Percentiles rank a stretch among this genome's conserved stretches.
Conservation (phyloP, 345 rosid species). For the Eucalyptus paniculata region DNA sequence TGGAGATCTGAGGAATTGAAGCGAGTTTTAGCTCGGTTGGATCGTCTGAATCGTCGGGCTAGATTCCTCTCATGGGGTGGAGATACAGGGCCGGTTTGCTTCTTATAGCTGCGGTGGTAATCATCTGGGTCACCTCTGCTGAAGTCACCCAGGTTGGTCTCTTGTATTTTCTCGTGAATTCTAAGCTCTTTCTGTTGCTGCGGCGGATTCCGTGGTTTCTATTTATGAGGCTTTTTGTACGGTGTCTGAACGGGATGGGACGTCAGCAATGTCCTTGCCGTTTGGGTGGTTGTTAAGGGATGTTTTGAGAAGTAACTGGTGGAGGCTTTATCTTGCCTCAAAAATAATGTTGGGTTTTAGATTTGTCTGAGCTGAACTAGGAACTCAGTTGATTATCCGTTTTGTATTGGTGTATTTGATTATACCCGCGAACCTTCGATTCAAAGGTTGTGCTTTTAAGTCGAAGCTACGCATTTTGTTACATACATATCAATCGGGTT, state of each 20-base stretch:
- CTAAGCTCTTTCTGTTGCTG: background rate
- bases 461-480: background rate
- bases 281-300: background rate
- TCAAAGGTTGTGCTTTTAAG: background rate
- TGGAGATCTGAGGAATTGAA: background rate
- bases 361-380: background rate
- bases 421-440: background rate
- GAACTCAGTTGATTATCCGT: background rate
- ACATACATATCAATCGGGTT: background rate
- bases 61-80: slow-evolving; percentile 48
- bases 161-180: background rate
- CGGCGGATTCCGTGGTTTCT: background rate
- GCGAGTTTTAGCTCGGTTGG: background rate
- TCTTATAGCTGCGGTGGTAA: slow-evolving; percentile 76
- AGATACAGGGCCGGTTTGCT: slow-evolving; percentile 82
- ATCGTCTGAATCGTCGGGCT: background rate
- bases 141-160: slow-evolving; percentile 75
- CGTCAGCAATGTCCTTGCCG: background rate
- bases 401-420: background rate
- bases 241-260: background rate
- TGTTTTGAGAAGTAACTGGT: background rate
- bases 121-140: slow-evolving; percentile 89
- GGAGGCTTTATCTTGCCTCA: background rate
- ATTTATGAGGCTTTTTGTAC: background rate
- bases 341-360: background rate